Evolutionary conservation across 352 stramenopile genomes (phyloP), one percentile per base, ranked within the genome.

Genomic region (Nothophytophthora sp.): DNA sequence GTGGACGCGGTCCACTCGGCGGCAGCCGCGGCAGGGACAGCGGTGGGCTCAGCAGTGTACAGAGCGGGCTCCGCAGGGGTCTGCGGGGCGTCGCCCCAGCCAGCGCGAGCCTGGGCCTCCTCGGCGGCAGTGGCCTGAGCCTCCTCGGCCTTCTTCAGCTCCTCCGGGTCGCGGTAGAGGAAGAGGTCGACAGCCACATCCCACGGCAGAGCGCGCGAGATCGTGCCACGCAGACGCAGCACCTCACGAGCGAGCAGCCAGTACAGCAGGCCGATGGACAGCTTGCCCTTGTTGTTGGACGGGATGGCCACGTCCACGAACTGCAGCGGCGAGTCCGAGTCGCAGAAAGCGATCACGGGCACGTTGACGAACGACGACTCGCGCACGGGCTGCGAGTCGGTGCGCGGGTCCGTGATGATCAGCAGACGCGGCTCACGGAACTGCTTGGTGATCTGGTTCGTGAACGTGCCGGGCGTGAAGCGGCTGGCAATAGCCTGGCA

Each of bases 381-480:
- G 60, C 95, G 88, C 67, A 99, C 96, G 46, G 97, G 69, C 82
- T 98, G 95, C 33, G 92, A 89, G 86, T 99, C 98, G 20, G 97
- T 98, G 62, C 97, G 87, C 32, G 98, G 97, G 88, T 99, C 98
- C 50, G 98, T 99, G 63, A 99, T 97, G 81, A 99, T 98, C 40
- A 99, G 75, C 56, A 99, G 84, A 64, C 97, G 97, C 53, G 98
- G 98, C 85, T 99, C 98, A 60, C 94, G 90, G 92, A 99, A 99
- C 76, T 99, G 97, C 89, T 99, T 99, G 58, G 97, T 99, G 88
- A 99, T 99, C 86, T 99, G 97, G 87, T 99, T 99, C 29, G 98
- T 99, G 82, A 99, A 99, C 53, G 97, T 99, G 82, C 98, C 98
- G 38, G 98, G 97, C 28, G 98, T 99, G 92, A 99, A 99, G 68